Percentiles rank a stretch among this genome's conserved stretches.
These are phyloP conservation scores for Nicotiana noctiflora DNA, from an alignment of 257 asterid species.

Conservation along the genomic window DNA sequence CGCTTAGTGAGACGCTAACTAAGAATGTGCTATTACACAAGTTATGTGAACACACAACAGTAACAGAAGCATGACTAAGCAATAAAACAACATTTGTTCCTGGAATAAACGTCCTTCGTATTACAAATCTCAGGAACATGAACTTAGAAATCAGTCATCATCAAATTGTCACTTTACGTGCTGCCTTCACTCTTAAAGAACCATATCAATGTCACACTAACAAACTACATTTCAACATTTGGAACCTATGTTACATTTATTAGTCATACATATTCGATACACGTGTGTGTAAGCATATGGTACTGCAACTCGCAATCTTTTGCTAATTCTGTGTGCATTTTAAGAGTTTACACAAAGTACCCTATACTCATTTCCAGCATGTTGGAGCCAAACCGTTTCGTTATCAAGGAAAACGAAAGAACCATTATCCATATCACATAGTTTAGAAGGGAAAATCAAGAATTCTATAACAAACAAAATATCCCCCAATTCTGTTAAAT, in stretches of 20 bases:
- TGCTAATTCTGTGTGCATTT: not conserved
- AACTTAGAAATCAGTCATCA: no score
- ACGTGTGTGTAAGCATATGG: not conserved
- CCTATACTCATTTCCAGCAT: not conserved
- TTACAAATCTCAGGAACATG: not conserved
- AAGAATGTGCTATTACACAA: no score
- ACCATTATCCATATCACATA: not conserved
- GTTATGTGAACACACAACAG: no score
- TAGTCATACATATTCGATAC: not conserved
- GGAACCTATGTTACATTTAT: not conserved
- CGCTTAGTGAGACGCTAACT: no score
- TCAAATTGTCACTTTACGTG: no score
- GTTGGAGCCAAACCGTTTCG: not conserved
- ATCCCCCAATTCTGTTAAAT: not conserved
- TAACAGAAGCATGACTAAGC: no score
- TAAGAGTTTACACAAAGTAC: not conserved
- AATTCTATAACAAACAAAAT: not conserved
- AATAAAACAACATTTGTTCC: not conserved
- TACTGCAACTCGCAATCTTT: not conserved
- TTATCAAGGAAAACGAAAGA: not conserved
- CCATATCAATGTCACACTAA: not conserved
- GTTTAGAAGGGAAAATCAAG: not conserved
- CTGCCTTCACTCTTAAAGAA: no score
- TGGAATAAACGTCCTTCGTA: not conserved
- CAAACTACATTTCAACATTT: not conserved